Conservation (phyloP, 495 filamentous ascomycete genomes). For the Arthonia radiata region DNA sequence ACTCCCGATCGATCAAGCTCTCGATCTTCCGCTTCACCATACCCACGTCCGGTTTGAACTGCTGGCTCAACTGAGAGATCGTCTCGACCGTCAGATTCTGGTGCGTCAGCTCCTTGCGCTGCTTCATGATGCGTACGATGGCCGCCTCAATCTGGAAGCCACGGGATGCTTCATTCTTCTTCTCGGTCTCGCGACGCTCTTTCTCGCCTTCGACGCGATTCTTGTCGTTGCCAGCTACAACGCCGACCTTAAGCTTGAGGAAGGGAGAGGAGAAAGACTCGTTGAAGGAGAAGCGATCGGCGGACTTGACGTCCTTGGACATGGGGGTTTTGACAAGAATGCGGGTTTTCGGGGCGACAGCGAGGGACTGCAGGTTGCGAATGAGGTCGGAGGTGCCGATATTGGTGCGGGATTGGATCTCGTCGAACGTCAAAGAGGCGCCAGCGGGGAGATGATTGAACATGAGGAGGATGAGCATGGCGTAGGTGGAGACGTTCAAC, state of each 20-base stretch:
- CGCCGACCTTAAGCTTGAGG: slow-evolving; percentile 65
- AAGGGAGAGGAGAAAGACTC: slow-evolving; percentile 56
- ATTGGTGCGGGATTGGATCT: slow-evolving; percentile 59
- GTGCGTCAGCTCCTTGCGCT: slow-evolving; percentile 67
- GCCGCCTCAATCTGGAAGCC: slow-evolving; percentile 64
- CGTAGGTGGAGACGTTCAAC: slow-evolving; percentile 77
- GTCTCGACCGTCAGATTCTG: slow-evolving; percentile 66
- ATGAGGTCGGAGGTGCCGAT: slow-evolving; percentile 60
- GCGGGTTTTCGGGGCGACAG: slow-evolving; percentile 62
- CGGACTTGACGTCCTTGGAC: slow-evolving; percentile 53
- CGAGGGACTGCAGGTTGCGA: slow-evolving; percentile 61
- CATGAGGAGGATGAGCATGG: slow-evolving; percentile 66
- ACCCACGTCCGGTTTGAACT: slow-evolving; percentile 71
- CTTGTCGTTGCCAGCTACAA: slow-evolving; percentile 32
- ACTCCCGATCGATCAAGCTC: slow-evolving; percentile 74
- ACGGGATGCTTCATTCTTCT: slow-evolving; percentile 61
- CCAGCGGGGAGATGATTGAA: slow-evolving; percentile 58
- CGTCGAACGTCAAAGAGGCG: slow-evolving; percentile 49
- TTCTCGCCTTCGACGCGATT: slow-evolving; percentile 70
- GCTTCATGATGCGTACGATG: slow-evolving; percentile 92
- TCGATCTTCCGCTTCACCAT: slow-evolving; percentile 94
- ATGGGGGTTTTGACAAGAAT: slow-evolving; percentile 65
- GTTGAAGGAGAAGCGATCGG: slow-evolving; percentile 71
- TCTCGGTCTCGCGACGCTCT: slow-evolving; percentile 68
- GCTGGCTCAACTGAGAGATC: slow-evolving; percentile 45